Evolutionary conservation across 2,329 filamentous ascomycete genomes (phyloP).

Genomic region (Sporothrix luriei): DNA sequence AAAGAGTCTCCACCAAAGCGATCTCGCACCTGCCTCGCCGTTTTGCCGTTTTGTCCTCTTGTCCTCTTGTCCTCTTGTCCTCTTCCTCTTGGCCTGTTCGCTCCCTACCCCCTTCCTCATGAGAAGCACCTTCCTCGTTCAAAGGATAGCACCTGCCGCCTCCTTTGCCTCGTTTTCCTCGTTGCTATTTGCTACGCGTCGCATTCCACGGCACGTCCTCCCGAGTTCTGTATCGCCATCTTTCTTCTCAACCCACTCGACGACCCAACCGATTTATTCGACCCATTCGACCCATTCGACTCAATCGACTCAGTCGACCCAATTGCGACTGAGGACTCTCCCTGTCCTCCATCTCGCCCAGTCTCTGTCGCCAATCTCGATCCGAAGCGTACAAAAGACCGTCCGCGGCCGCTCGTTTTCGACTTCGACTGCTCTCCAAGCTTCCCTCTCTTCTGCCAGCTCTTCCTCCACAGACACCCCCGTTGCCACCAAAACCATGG

Average conservation of each 20-base stretch:
- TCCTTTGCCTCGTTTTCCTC: constrained; percentile 23
- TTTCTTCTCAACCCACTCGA: background rate
- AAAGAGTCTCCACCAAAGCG: constrained; percentile 5
- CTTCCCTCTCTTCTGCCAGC: background rate
- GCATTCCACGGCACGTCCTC: constrained; percentile 19
- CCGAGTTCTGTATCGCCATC: constrained; percentile 9
- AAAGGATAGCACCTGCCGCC: constrained; percentile 31
- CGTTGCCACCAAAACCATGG: constrained; percentile 29
- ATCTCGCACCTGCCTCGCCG: constrained; percentile 20
- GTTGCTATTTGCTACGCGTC: background rate
- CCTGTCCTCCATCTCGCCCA: background rate
- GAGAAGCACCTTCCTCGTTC: constrained; percentile 28
- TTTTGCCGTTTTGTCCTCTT: background rate
- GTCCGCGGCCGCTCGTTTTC: background rate
- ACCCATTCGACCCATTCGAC: background rate
- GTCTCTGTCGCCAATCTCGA: background rate
- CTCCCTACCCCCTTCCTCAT: constrained; percentile 11
- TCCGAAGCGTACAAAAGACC: constrained; percentile 13
- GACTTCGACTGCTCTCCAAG: background rate
- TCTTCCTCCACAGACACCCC: constrained; percentile 26
- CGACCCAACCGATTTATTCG: background rate
- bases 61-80: background rate
- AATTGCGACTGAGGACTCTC: background rate
- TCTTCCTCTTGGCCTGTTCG: background rate
- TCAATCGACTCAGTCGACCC: background rate